Conservation (phyloP, 345 rosid species). For the Pistacia vera region DNA sequence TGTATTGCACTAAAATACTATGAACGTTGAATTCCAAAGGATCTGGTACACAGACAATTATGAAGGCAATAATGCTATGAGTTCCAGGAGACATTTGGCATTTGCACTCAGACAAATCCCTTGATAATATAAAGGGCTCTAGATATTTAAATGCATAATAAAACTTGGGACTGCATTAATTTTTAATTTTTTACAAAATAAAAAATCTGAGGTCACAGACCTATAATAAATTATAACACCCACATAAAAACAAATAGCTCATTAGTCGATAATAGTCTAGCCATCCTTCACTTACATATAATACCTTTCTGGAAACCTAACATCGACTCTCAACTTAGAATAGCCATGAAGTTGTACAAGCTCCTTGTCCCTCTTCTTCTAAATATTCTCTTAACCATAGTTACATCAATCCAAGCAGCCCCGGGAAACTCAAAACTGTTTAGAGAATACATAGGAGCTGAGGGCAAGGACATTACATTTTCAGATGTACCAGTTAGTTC, state of each 20-base stretch:
- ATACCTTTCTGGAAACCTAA: background rate
- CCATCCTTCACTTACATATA: slow-evolving; percentile 6
- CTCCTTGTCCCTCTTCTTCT: slow-evolving; percentile 18
- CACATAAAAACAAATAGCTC: background rate
- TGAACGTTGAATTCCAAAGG: background rate
- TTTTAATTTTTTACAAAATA: background rate
- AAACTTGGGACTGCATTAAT: background rate
- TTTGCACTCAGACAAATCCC: slow-evolving; percentile 3
- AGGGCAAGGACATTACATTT: slow-evolving; percentile 38
- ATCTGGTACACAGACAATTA: background rate
- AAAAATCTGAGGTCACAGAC: background rate
- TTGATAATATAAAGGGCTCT: background rate
- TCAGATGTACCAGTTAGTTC: slow-evolving; percentile 47
- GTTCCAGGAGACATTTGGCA: background rate
- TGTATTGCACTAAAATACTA: background rate
- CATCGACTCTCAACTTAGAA: background rate
- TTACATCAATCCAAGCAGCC: slow-evolving; percentile 32
- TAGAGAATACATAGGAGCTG: slow-evolving; percentile 66
- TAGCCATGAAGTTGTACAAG: slow-evolving; percentile 28
- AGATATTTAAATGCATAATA: background rate
- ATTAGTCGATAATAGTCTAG: background rate
- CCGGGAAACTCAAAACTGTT: slow-evolving; percentile 50
- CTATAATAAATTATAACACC: background rate
- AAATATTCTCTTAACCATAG: slow-evolving; percentile 12
- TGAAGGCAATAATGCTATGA: background rate